A percentile compares a stretch with the other conserved stretches of the same genome.
These are phyloP conservation scores for Coleophoma eucalyptorum DNA, from an alignment of 2,329 filamentous ascomycete genomes.

Conservation along the genomic window DNA sequence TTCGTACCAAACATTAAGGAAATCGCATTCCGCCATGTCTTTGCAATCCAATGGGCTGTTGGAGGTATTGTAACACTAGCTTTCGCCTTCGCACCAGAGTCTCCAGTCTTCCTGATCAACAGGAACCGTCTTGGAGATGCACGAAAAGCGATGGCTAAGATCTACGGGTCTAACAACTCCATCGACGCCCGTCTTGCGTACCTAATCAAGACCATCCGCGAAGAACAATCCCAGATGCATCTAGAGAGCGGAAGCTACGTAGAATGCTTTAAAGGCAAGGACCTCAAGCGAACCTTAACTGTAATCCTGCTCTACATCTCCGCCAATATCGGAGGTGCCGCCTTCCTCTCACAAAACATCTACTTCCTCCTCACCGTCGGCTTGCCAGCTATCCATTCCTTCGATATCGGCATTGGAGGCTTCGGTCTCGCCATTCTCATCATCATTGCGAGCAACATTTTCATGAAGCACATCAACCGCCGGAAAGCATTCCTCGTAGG, in stretches of 20 bases:
- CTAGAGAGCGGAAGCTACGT: constrained; percentile 16
- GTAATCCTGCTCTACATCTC: constrained; percentile 29
- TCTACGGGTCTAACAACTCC: constrained; percentile 7
- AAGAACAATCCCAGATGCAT: constrained; percentile 2
- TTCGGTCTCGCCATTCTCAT: constrained; percentile 9
- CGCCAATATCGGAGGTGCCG: constrained; percentile 29
- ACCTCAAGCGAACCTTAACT: constrained; percentile 32
- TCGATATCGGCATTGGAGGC: constrained; percentile 8
- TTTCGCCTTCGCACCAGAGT: constrained; percentile 1
- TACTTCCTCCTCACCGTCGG: constrained; percentile 15
- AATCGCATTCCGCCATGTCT: not conserved
- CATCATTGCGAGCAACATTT: constrained; percentile 11
- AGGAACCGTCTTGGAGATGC: constrained; percentile 4
- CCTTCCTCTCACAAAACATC: constrained; percentile 17
- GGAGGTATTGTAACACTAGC: not conserved
- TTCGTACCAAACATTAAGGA: not conserved
- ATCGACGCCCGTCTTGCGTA: constrained; percentile 10
- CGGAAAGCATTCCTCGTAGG: constrained; percentile 28
- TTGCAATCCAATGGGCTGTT: not conserved
- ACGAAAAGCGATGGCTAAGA: constrained; percentile 2
- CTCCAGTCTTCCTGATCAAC: constrained; percentile 13
- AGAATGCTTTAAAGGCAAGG: constrained; percentile 30
- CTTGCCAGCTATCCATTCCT: constrained; percentile 10
- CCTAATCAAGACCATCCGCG: constrained; percentile 6
- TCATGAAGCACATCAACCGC: constrained; percentile 27